Base-by-base conservation (phyloP, 2,329 filamentous ascomycete genomes). In the Epichloe baconii region DNA sequence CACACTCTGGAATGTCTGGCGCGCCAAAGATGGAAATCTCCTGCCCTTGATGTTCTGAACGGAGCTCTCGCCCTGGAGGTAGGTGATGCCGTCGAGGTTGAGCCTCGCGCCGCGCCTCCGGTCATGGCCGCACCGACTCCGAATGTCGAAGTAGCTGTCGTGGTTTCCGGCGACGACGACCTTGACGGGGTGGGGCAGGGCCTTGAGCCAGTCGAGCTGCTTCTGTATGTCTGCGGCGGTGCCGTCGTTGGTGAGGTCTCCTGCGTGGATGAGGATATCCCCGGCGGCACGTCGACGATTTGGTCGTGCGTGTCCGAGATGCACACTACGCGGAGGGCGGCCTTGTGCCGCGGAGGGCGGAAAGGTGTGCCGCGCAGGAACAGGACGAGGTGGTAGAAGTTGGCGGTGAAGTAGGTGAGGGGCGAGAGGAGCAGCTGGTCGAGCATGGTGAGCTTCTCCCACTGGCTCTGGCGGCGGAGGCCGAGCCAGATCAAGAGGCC, bases 141-240 rank as follows among this genome's bases (percentile, higher is more conserved):
- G 72, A 23, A 78, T 72, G 65, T 95, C 91, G 54, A 95, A 85
- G 71, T 81, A 94, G 59, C 80, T 83, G 63, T 96, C 91, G 65
- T 96, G 91, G 63, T 96, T 96, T 1, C 91, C 91, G 35, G 82
- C 80, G 35, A 97, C 81, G 37, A 90, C 78, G 23, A 96, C 74
- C 66, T 95, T 95, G 65, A 94, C 77, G 37, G 70, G 69, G 62
- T 95, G 88, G 0, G 87, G 86, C 7, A 90, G 76, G 3, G 72
- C 71, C 45, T 74, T 77, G 12, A 96, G 73, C 88, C 88, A 96
- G 70, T 95, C 79, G 43, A 96, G 73, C 60, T 93, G 85, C n/a
- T 70, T 72, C 69, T 95, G 88, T 51, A 97, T 82, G 54, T 88
- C 84, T 12, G 72, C 71, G 0, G 80, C 76, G 8, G 80, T 85